Base-by-base conservation (phyloP, 305 asterid genomes). In the Stenogyne calaminthoides region DNA sequence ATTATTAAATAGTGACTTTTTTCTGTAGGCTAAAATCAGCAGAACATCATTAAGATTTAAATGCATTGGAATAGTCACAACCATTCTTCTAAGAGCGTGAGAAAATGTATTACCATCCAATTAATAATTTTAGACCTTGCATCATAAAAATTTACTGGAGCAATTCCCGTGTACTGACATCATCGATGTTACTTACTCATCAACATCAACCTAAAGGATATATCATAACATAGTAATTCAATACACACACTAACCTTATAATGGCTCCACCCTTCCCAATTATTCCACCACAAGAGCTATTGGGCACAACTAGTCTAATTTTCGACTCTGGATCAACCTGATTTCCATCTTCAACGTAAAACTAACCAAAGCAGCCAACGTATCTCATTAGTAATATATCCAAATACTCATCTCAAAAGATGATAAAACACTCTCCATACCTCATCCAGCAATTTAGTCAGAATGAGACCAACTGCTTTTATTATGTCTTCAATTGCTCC, bases 211-310 rank as follows among this genome's bases (percentile, higher is more conserved):
- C 18, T 19, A 32, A 22, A 51, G 9, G 36, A 42, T 10, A 76
- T 42, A 9, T 65, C 55, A 67, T 62, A 65, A 39, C 34, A 42
- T 29, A 49, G 19, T 32, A 39, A 29, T 40, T 6, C 60, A 81
- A 64, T 11, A 64, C 69, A 75, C 52, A 51, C 67, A 57, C 83
- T 60, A 82, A 93, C 98, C 86, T 89, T 80, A 93, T 91, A 68
- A 86, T 87, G 78, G 93, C 80, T 82, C 98, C 98, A 72, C 88
- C 97, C 77, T 89, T 93, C 80, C 98, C 98, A 81, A 93, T 93
- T 80, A 93, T 86, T 87, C 98, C 95, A 76, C 98, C 98, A 80
- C 98, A 93, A 52, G 96, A 91, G 84, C 92, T 88, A 87, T 91
- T 93, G 60, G 98, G 96, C 70, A 89, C 97, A 74, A 89, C 83